A percentile compares a stretch with the other conserved stretches of the same genome.
Evolutionary conservation across 352 stramenopile genomes (phyloP).

Genomic region (Phytophthora fragariaefolia): DNA sequence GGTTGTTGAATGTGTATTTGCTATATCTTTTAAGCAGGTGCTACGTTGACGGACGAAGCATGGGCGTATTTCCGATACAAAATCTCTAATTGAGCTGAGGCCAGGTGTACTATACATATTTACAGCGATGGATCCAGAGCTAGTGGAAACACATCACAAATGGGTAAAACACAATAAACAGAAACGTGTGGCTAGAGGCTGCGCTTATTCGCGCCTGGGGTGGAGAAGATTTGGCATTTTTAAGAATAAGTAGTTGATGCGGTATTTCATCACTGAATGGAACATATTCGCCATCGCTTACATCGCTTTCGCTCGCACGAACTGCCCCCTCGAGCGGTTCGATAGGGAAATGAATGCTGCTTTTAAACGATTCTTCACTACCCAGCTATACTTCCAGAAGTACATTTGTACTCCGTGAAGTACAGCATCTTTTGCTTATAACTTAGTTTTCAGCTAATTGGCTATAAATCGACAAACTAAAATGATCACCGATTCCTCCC

Average conservation of each 20-base stretch:
- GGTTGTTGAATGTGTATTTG: too few relatives aligned
- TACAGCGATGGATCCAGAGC: conserved; percentile 1
- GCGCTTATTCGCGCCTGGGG: not conserved
- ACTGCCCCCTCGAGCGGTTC: conserved; percentile 34
- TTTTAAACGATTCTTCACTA: too few relatives aligned
- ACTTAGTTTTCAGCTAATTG: too few relatives aligned
- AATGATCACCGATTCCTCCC: too few relatives aligned
- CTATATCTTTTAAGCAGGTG: conserved; percentile 20
- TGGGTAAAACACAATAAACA: conserved; percentile 19
- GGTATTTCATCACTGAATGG: conserved; percentile 13
- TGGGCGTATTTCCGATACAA: not conserved
- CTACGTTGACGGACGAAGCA: conserved; percentile 1
- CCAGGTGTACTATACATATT: not conserved
- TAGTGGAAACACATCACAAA: conserved; percentile 10
- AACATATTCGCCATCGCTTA: conserved; percentile 26
- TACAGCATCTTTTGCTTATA: too few relatives aligned
- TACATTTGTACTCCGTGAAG: too few relatives aligned
- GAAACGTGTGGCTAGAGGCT: not conserved
- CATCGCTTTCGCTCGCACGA: conserved; percentile 20
- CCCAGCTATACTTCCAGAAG: too few relatives aligned
- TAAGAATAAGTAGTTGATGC: conserved; percentile 8
- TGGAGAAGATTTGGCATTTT: conserved; percentile 29
- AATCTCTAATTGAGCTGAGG: conserved; percentile 1
- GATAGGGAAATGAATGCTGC: conserved; percentile 32
- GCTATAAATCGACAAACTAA: too few relatives aligned